phyloP scores from a whole-genome alignment of 371 early-diverging fungal species.

The Mucor velutinosus region DNA sequence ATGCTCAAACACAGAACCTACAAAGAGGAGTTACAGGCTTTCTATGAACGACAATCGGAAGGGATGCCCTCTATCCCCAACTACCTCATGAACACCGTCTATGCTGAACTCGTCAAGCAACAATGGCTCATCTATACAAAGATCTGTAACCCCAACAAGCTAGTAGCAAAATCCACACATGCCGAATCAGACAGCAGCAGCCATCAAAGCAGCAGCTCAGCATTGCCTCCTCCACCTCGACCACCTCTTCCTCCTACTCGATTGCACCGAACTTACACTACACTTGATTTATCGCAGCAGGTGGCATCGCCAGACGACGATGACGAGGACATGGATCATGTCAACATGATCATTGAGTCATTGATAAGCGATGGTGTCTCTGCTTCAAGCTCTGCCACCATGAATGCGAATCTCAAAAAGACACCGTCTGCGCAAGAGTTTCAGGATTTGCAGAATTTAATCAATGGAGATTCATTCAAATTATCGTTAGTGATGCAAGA shows the following conservation, averaged over 20 bases:
- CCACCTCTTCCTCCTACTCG: background rate
- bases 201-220: background rate
- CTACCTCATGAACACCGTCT: slow-evolving; percentile 37
- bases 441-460: slow-evolving; percentile 4
- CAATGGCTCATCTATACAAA: slow-evolving; percentile 22
- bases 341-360: background rate
- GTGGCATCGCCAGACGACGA: background rate
- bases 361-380: background rate
- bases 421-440: slow-evolving; percentile 8
- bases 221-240: background rate
- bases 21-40: slow-evolving; percentile 17
- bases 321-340: background rate
- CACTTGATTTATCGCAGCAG: background rate
- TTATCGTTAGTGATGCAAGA: slow-evolving; percentile 25
- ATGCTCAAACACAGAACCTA: slow-evolving; percentile 8
- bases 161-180: background rate
- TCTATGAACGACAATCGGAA: slow-evolving; percentile 23
- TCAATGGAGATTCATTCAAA: slow-evolving; percentile 7
- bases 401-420: background rate
- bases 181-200: background rate
- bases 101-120: slow-evolving; percentile 30
- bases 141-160: background rate
- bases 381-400: background rate
- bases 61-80: slow-evolving; percentile 28
- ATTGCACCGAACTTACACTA: background rate